Evolutionary conservation across 352 stramenopile species (phyloP).

Genomic region (Phytophthora citricola): DNA sequence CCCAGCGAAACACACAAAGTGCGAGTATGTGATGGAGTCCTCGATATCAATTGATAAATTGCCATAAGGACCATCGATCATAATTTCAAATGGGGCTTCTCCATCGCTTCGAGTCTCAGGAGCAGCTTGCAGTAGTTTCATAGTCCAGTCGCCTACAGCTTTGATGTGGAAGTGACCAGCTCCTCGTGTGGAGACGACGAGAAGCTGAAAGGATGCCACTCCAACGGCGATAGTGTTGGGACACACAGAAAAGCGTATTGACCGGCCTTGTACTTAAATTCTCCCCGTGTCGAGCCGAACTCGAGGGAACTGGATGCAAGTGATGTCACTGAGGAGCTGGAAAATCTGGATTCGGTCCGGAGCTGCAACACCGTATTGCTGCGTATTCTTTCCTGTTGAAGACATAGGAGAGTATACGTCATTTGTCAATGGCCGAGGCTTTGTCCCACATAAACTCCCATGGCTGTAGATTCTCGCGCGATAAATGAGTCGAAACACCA

Average conservation of each 20-base stretch:
- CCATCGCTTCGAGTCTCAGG: slow-evolving; percentile 12
- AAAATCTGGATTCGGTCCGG: slow-evolving; percentile 19
- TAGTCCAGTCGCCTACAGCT: slow-evolving; percentile 65
- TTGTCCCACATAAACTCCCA: slow-evolving; percentile 15
- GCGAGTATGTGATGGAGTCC: slow-evolving; percentile 39
- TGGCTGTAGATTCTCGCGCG: slow-evolving; percentile 20
- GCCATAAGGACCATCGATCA: slow-evolving; percentile 61
- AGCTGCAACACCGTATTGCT: slow-evolving; percentile 23
- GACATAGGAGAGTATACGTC: slow-evolving; percentile 1
- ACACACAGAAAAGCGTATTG: slow-evolving; percentile 86
- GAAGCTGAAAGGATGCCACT: slow-evolving; percentile 91
- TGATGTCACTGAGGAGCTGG: slow-evolving; percentile 31
- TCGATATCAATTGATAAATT: slow-evolving; percentile 51
- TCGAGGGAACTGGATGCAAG: slow-evolving; percentile 48
- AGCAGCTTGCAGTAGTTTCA: slow-evolving; percentile 34
- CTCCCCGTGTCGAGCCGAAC: slow-evolving; percentile 36
- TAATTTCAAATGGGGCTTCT: slow-evolving; percentile 28
- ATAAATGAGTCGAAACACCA: slow-evolving; percentile 45
- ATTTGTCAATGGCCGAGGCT: not conserved
- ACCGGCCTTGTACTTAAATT: slow-evolving; percentile 46
- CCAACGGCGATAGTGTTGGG: slow-evolving; percentile 47
- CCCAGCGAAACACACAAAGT: slow-evolving; percentile 53
- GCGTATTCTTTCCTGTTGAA: not conserved
- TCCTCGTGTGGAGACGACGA: slow-evolving; percentile 68
- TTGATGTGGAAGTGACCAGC: slow-evolving; percentile 64